phyloP scores from a whole-genome alignment of 2,329 filamentous ascomycete genomes.

The Ophiostoma ulmi region DNA sequence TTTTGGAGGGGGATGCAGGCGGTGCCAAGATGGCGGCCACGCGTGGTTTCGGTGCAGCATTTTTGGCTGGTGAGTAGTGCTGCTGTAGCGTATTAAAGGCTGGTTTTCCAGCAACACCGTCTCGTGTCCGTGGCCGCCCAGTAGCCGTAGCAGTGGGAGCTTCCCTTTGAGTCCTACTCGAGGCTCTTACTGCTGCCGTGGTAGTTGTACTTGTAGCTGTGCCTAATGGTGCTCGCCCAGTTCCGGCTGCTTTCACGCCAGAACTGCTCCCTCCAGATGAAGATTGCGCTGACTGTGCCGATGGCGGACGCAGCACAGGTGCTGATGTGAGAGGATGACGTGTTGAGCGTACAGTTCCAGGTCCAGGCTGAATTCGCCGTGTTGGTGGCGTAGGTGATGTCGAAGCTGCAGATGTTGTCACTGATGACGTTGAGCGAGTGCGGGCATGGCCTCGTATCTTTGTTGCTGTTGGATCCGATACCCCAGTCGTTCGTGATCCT shows the following conservation, averaged over 20 bases:
- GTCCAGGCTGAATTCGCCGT: not conserved
- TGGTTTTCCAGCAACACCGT: constrained; percentile 37
- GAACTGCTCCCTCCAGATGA: constrained; percentile 28
- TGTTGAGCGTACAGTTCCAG: not conserved
- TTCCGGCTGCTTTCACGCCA: not conserved
- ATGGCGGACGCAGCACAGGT: constrained; percentile 39
- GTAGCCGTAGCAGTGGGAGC: not conserved
- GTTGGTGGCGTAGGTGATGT: not conserved
- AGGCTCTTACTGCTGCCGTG: not conserved
- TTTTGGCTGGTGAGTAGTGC: constrained; percentile 62
- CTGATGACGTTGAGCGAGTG: constrained; percentile 26
- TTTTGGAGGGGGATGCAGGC: constrained; percentile 56
- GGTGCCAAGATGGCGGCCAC: constrained; percentile 54
- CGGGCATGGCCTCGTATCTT: constrained; percentile 21
- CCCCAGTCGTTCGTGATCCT: not conserved
- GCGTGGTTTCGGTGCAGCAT: constrained; percentile 56
- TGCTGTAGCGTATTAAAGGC: constrained; percentile 61
- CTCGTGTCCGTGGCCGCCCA: constrained; percentile 21
- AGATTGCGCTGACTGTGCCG: constrained; percentile 30
- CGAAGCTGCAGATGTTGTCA: constrained; percentile 10
- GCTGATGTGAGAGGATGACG: constrained; percentile 38
- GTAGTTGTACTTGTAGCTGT: not conserved
- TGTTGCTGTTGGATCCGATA: not conserved
- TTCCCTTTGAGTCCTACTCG: not conserved
- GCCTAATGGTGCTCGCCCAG: constrained; percentile 15